Percentiles rank a stretch among this genome's conserved stretches.
Conservation (phyloP, 257 asterid genomes). For the Nicotiana tomentosiformis region DNA sequence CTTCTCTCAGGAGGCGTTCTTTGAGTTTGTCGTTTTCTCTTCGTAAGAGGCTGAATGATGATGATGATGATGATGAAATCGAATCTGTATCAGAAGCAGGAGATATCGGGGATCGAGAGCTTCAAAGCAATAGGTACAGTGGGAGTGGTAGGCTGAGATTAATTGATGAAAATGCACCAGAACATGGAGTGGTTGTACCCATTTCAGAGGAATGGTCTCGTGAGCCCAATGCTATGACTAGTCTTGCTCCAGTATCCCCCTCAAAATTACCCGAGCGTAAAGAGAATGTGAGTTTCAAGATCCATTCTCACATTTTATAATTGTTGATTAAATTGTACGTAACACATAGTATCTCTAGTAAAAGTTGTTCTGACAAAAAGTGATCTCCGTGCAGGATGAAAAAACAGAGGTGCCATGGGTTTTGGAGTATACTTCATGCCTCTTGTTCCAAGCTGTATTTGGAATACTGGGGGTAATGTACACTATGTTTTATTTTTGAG, state of each 20-base stretch:
- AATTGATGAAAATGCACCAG: constrained; percentile 33
- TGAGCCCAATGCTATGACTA: neutral
- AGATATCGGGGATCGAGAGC: constrained; percentile 86
- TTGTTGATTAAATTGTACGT: too few relatives aligned
- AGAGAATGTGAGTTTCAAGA: constrained; percentile 24
- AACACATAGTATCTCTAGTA: neutral
- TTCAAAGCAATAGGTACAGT: constrained; percentile 48
- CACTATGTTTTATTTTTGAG: neutral
- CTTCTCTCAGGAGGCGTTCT: constrained; percentile 45
- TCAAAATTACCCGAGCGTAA: constrained; percentile 21
- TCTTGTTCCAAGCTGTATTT: constrained; percentile 57
- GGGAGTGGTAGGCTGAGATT: constrained; percentile 41
- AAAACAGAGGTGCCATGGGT: constrained; percentile 37
- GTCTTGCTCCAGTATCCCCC: constrained; percentile 10
- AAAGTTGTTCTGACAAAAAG: neutral
- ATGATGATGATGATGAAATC: constrained; percentile 20
- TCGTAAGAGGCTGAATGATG: constrained; percentile 31
- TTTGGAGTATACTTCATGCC: constrained; percentile 44
- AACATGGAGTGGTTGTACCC: constrained; percentile 40
- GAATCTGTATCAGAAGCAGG: constrained; percentile 83
- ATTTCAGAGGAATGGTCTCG: constrained; percentile 25
- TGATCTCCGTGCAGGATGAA: constrained; percentile 30
- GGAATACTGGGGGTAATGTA: constrained; percentile 63
- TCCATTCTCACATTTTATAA: too few relatives aligned
- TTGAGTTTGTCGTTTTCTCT: constrained; percentile 25